Evolutionary conservation across 768 basidiomycete species (phyloP).

Genomic region (Cyclocybe cylindracea): DNA sequence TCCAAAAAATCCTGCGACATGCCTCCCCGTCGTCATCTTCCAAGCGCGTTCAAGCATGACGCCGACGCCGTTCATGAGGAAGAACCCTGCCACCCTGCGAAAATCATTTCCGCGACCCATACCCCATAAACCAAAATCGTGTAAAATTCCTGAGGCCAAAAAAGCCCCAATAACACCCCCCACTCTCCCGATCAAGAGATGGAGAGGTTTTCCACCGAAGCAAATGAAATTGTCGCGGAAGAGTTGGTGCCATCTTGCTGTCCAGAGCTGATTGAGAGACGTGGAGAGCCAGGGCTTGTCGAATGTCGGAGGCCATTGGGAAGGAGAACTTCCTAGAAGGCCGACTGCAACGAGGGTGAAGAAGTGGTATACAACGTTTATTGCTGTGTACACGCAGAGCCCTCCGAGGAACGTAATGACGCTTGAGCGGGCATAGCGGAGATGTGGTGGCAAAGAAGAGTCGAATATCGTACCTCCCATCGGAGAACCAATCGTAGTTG

Average conservation of each 20-base stretch:
- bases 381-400: constrained; percentile 41
- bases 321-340: constrained; percentile 47
- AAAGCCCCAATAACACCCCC: constrained; percentile 62
- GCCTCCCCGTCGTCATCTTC: constrained; percentile 42
- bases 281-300: constrained; percentile 55
- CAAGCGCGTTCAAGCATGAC: constrained; percentile 49
- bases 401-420: constrained; percentile 44
- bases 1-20: constrained; percentile 49
- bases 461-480: constrained; percentile 46
- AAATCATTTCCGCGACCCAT: constrained; percentile 57
- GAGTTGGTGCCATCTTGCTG: constrained; percentile 66
- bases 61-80: constrained; percentile 57
- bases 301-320: constrained; percentile 67
- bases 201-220: constrained; percentile 48
- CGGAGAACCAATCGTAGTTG: constrained; percentile 39
- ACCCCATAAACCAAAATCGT: constrained; percentile 58
- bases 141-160: constrained; percentile 57
- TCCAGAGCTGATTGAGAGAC: constrained; percentile 67
- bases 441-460: constrained; percentile 29
- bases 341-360: constrained; percentile 43
- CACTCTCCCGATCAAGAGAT: constrained; percentile 42
- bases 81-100: constrained; percentile 45
- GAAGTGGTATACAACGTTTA: constrained; percentile 45
- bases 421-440: constrained; percentile 44
- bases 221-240: constrained; percentile 59